Conservation (phyloP, 1,284 basidiomycete species). For the Anthracocystis walkeri region DNA sequence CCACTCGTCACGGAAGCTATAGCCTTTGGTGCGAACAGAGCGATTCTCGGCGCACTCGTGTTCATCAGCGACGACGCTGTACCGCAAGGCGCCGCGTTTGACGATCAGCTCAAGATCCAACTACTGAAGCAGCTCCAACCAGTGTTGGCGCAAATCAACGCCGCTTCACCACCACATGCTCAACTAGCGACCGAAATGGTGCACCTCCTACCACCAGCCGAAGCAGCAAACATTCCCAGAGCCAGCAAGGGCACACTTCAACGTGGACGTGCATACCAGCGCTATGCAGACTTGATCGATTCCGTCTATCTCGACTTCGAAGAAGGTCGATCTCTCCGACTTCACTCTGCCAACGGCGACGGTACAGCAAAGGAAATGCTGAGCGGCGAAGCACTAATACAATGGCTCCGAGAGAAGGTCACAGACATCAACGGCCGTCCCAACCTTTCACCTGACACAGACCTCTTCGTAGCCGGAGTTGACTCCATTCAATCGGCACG, state of each 20-base stretch:
- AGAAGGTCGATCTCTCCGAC: slow-evolving; percentile 39
- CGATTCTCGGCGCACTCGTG: slow-evolving; percentile 52
- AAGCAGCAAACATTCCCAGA: slow-evolving; percentile 33
- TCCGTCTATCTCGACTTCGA: slow-evolving; percentile 50
- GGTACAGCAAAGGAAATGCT: slow-evolving; percentile 11
- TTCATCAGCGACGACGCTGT: slow-evolving; percentile 32
- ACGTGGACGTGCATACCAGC: slow-evolving; percentile 46
- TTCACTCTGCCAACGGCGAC: not conserved
- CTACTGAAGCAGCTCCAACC: slow-evolving; percentile 34
- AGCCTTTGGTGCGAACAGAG: slow-evolving; percentile 56
- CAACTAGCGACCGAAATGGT: slow-evolving; percentile 52
- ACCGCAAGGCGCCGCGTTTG: slow-evolving; percentile 1
- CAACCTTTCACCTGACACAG: slow-evolving; percentile 16
- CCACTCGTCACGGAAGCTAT: slow-evolving; percentile 47
- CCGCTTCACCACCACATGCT: slow-evolving; percentile 39
- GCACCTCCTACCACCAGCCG: slow-evolving; percentile 21
- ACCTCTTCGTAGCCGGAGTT: slow-evolving; percentile 53
- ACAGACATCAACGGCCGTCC: slow-evolving; percentile 25
- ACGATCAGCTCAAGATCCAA: slow-evolving; percentile 15
- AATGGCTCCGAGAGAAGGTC: slow-evolving; percentile 30
- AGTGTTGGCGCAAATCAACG: slow-evolving; percentile 34
- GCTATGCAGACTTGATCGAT: slow-evolving; percentile 39
- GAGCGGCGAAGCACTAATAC: slow-evolving; percentile 12
- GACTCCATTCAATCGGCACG: slow-evolving; percentile 57
- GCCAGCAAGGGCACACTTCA: slow-evolving; percentile 60